Evolutionary conservation across 345 rosid species (phyloP).

Genomic region (Stellera chamaejasme): DNA sequence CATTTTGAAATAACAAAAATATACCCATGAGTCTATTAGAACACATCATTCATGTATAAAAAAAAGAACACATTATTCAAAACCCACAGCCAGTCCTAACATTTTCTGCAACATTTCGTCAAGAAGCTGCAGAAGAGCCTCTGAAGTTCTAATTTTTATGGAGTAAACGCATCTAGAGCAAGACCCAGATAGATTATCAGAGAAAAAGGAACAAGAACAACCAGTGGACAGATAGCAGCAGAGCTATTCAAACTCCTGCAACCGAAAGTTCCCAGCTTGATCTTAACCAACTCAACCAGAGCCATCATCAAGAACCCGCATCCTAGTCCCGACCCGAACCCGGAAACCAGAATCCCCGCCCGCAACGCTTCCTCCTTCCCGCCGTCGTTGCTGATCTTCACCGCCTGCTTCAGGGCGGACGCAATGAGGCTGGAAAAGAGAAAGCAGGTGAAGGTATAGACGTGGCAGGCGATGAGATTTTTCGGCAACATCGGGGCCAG

Average conservation of each 20-base stretch:
- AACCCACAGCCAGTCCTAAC: too few relatives aligned
- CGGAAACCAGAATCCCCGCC: slow-evolving; percentile 48
- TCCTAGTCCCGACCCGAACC: slow-evolving; percentile 62
- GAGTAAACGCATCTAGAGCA: slow-evolving; percentile 49
- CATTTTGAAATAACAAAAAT: too few relatives aligned
- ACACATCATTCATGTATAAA: too few relatives aligned
- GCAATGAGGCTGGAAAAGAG: slow-evolving; percentile 86
- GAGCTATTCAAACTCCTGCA: slow-evolving; percentile 42
- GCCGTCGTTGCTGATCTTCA: slow-evolving; percentile 23
- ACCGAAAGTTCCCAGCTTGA: slow-evolving; percentile 63
- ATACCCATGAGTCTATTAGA: too few relatives aligned
- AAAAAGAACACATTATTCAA: too few relatives aligned
- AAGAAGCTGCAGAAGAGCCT: too few relatives aligned
- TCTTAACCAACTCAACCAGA: slow-evolving; percentile 62
- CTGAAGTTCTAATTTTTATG: slow-evolving; percentile 14
- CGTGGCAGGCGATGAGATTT: slow-evolving; percentile 57
- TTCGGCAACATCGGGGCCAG: slow-evolving; percentile 30
- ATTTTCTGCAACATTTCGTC: too few relatives aligned
- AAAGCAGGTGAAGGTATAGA: slow-evolving; percentile 72
- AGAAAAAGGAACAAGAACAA: slow-evolving; percentile 63
- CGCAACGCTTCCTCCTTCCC: slow-evolving; percentile 23
- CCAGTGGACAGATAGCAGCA: slow-evolving; percentile 61
- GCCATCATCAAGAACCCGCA: slow-evolving; percentile 79
- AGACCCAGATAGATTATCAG: slow-evolving; percentile 46
- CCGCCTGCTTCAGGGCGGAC: slow-evolving; percentile 58